Base-by-base conservation (phyloP, 768 basidiomycete species). In the Asterophora parasitica region DNA sequence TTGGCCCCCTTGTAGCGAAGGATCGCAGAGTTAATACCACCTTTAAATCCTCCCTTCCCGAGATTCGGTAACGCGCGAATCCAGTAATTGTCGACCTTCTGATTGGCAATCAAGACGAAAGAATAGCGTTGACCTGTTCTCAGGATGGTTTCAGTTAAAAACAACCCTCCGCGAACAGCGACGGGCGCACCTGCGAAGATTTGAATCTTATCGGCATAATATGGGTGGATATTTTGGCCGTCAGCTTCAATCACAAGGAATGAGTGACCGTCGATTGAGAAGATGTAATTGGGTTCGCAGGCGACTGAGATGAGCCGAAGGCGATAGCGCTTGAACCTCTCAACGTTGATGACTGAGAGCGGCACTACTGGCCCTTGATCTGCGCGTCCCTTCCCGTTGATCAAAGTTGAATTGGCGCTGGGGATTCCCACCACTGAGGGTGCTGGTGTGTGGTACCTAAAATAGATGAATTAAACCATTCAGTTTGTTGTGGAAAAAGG, bases 271-370 rank as follows among this genome's bases (percentile, higher is more conserved):
- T 55, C 54, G 31, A 49, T 51, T 3, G 52, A 51, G 32, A 49
- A 51, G 11, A 50, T 53, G 54, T 63, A 71, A 63, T 46, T 62
- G 58, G 48, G 63, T 36, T 71, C 71, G 60, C 76, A 76, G 9
- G 71, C 65, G 47, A 72, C 67, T 52, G 45, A 60, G 39, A 80
- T 48, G 4, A 80, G 19, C 3, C 77, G 75, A 57, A 79, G 69
- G 19, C 78, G 73, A 50, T 78, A 79, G 9, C 75, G 63, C 39
- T 62, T 61, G 13, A 63, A 65, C 0, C 36, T 52, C 11, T 54
- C 34, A 30, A 79, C 72, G 38, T 66, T 65, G 50, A 70, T 63
- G 20, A 74, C 61, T 1, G 67, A 59, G n/a, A 70, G 58, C 2
- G 61, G 40, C n/a, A 60, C 59, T 7, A 35, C 30, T n/a, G 69